Evolutionary conservation across 2,329 filamentous ascomycete species (phyloP).

Genomic region (Neonectria coccinea): DNA sequence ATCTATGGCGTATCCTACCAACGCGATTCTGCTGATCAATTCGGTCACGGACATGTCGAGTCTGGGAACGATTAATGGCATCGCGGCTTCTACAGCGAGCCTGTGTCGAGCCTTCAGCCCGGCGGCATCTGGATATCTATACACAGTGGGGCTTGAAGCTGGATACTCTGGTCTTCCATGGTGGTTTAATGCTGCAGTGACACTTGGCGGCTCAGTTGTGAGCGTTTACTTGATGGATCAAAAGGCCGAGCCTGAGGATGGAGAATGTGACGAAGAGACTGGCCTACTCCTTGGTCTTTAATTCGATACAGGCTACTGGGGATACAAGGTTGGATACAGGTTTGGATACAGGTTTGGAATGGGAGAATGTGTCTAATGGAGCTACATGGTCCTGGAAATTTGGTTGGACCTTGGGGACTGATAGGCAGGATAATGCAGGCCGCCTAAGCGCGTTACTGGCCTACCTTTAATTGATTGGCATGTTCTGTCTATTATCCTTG

Average conservation of each 20-base stretch:
- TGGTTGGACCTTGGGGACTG: background rate
- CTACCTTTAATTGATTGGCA: too few species aligned
- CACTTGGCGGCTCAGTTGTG: slow-evolving; percentile 6
- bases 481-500: too few species aligned
- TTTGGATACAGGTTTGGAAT: too few species aligned
- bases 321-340: too few species aligned
- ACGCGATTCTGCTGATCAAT: slow-evolving; percentile 89
- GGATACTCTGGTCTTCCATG: slow-evolving; percentile 91
- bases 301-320: too few species aligned
- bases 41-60: slow-evolving; percentile 85
- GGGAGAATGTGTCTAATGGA: background rate
- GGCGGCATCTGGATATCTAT: slow-evolving; percentile 85
- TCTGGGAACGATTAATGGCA: slow-evolving; percentile 91
- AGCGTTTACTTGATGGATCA: slow-evolving; percentile 15
- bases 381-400: background rate
- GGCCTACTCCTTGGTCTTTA: slow-evolving; percentile 4
- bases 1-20: slow-evolving; percentile 90
- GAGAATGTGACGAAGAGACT: slow-evolving; percentile 20
- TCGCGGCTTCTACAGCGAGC: slow-evolving; percentile 90
- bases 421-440: background rate
- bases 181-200: slow-evolving; percentile 78
- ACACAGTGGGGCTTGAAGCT: slow-evolving; percentile 80
- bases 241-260: slow-evolving; percentile 1
- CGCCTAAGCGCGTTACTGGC: too few species aligned
- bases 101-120: slow-evolving; percentile 90